Base-by-base conservation (phyloP, 768 basidiomycete species). In the Ramaria sp. region DNA sequence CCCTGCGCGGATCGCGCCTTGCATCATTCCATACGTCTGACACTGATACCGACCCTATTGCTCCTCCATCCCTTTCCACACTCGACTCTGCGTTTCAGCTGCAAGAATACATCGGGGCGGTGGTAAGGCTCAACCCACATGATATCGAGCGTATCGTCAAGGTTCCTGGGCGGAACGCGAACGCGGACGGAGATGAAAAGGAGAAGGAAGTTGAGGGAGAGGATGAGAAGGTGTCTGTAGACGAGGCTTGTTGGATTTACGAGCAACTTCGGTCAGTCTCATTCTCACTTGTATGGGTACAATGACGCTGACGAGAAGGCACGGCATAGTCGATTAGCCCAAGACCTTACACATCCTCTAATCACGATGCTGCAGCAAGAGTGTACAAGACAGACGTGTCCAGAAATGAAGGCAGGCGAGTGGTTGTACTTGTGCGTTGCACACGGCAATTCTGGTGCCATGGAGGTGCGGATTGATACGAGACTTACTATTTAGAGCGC, bases 401-500 rank as follows among this genome's bases (percentile, higher is more conserved):
- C 93, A 1, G 86, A 95, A 71, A 99, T 99, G 95, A 94, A 94
- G 69, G 93, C 94, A n/a, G 91, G 90, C 55, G 91, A 97, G 74
- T 97, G 95, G 95, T 77, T 91, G 30, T 98, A 96, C 70, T 73
- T 97, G 6, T 98, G 95, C 63, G 92, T 94, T 39, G 94, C 92
- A 0, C 93, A 97, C 69, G 91, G 90, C 20, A 89, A 84, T 64
- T 88, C 89, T 57, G 85, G 86, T 10, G 80, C 84, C 51, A 87
- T 89, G 82, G 90, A 91, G 81, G 89, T 88, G 63, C 47, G 78
- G 10, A 19, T 51, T 17, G 15, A 10, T 37, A 20, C 20, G 65
- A 34, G 19, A 15, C 42, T 33, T 37, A 2, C 27, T 37, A 17
- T 30, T 22, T 27, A 43, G 17, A 15, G 49, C 13, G 20, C 13